Base-by-base conservation (phyloP, 2,329 filamentous ascomycete species). In the Ploettnerulaceae sp. region DNA sequence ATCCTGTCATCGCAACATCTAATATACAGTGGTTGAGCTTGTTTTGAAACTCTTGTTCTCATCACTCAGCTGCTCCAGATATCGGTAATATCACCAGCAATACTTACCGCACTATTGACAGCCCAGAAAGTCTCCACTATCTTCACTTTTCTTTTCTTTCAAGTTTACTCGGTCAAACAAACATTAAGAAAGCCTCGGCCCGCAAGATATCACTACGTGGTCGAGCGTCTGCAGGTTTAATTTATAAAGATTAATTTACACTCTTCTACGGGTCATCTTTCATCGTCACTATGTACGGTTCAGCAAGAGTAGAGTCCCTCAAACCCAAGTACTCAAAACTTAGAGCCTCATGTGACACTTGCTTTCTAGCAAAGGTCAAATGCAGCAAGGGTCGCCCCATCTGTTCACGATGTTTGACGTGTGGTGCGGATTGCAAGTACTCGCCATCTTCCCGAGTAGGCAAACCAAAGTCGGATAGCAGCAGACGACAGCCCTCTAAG, bases 311-410 rank as follows among this genome's bases (percentile, higher is more conserved):
- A 11, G 47, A 50, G 17, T 18, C 28, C 15, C 34, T 22, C 41
- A 44, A 56, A 48, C 55, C 63, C 49, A 65, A 66, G 25, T 66
- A 69, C 53, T 67, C 68, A 37, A 68, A 69, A 35, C 62, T 74
- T 22, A 64, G 71, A 48, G 70, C 69, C 17, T 76, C 74, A 14
- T 77, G 74, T 57, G 74, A 77, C 51, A 72, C 71, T 6, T 77
- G 74, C 61, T 76, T 76, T 58, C 61, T 74, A 15, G 74, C 74
- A 51, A 77, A 77, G 57, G 73, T 77, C 62, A 77, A 76, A 56
- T 77, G 74, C 60, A 74, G 71, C 51, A 77, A 77, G 54, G 65
- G 66, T 2, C 64, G 72, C n/a, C 74, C 74, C 1, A 69, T 76
- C 38, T 77, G 74, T 59, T 68, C 68, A n/a, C 67, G 74, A 31